Evolutionary conservation across 2,329 filamentous ascomycete species (phyloP).

Genomic region (Xylariaceae sp.): DNA sequence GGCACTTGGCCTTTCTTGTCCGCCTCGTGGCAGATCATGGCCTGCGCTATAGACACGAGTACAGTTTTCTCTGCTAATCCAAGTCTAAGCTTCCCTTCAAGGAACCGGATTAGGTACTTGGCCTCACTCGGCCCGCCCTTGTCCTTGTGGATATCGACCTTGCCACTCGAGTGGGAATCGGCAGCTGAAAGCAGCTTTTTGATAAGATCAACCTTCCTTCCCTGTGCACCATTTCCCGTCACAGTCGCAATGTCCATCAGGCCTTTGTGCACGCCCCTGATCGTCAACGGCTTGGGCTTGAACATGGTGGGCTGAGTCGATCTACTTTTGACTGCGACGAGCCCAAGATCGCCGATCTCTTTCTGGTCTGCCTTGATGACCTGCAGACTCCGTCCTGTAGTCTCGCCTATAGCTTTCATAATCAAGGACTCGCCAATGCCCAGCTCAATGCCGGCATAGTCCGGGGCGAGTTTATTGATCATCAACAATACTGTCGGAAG

Average conservation of each 20-base stretch:
- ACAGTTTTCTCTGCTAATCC: conserved; percentile 92
- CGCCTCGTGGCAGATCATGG: conserved; percentile 81
- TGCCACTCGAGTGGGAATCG: conserved; percentile 72
- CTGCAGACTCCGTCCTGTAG: conserved; percentile 81
- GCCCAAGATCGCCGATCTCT: conserved; percentile 91
- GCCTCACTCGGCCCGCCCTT: conserved; percentile 94
- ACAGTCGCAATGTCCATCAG: conserved; percentile 87
- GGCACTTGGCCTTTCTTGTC: conserved; percentile 70
- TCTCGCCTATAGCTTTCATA: conserved; percentile 97
- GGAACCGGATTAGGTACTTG: conserved; percentile 88
- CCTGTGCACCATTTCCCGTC: conserved; percentile 84
- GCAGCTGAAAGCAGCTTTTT: conserved; percentile 95
- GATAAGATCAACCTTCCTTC: conserved; percentile 89
- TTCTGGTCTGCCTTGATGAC: conserved; percentile 96
- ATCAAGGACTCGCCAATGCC: conserved; percentile 98
- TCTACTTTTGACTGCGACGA: conserved; percentile 94
- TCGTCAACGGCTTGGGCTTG: conserved; percentile 88
- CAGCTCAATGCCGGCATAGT: conserved; percentile 94
- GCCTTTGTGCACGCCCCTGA: conserved; percentile 84
- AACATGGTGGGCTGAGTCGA: conserved; percentile 98
- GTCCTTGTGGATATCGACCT: conserved; percentile 87
- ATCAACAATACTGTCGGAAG: conserved; percentile 89
- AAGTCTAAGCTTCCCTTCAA: conserved; percentile 91
- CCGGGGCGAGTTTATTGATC: conserved; percentile 96
- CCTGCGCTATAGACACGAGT: conserved; percentile 86